Conservation (phyloP, 2,329 filamentous ascomycete genomes). For the Colletotrichum paranaense region DNA sequence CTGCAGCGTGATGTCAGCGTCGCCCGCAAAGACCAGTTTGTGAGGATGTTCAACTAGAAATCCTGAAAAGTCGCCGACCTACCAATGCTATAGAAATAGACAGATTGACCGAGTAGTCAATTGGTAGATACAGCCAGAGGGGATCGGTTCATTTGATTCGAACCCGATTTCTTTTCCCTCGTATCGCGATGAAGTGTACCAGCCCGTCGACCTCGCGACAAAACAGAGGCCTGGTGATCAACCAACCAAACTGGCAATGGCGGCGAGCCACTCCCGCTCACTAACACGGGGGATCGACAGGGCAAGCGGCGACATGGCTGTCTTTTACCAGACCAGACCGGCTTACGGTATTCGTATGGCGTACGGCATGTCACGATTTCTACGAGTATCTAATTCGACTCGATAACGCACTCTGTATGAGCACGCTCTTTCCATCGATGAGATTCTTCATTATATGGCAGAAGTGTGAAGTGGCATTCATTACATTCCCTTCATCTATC, state of each 20-base stretch:
- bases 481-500: neutral
- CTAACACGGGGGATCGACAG: conserved; percentile 5
- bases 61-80: no score
- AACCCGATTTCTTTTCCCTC: no score
- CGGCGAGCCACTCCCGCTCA: neutral
- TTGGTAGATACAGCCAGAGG: neutral
- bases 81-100: no score
- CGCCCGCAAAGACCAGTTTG: neutral
- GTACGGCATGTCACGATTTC: neutral
- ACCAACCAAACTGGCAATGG: neutral
- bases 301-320: neutral
- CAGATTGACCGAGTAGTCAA: no score
- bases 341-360: no score
- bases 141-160: neutral
- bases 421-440: neutral
- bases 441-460: no score
- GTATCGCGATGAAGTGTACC: neutral
- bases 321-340: no score
- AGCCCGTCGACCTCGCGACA: neutral
- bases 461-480: neutral
- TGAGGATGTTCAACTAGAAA: neutral
- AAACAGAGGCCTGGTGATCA: neutral
- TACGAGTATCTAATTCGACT: neutral
- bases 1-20: neutral
- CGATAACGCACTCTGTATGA: neutral